Percentiles rank a stretch among this genome's conserved stretches.
These are phyloP conservation scores for Phoma sp. DNA, from an alignment of 2,329 filamentous ascomycete species.

Conservation along the genomic window DNA sequence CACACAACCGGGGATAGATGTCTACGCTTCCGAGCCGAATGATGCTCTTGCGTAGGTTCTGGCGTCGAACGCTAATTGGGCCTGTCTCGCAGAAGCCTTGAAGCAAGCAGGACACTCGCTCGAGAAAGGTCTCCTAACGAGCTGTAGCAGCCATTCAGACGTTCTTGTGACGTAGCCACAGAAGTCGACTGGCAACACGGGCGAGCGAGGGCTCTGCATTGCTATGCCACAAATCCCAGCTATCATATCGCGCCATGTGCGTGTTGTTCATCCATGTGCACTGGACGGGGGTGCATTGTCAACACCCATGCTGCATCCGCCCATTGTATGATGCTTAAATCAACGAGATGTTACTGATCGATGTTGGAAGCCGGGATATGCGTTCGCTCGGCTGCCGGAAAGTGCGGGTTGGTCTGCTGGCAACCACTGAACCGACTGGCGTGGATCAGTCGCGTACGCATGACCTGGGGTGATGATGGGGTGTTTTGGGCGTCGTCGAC, in stretches of 20 bases:
- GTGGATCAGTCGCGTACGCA: slow-evolving; percentile 26
- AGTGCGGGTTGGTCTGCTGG: neutral
- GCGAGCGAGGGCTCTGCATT: neutral
- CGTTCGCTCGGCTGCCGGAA: neutral
- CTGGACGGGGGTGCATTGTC: neutral
- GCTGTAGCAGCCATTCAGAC: neutral
- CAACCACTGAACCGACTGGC: slow-evolving; percentile 6
- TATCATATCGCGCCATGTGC: neutral
- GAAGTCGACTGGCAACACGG: neutral
- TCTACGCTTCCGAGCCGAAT: neutral
- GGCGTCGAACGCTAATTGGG: neutral
- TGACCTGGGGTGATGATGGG: slow-evolving; percentile 22
- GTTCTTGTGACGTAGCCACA: neutral
- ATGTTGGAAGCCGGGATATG: neutral
- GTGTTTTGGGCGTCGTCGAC: slow-evolving; percentile 23
- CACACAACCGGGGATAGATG: neutral
- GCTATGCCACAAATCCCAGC: neutral
- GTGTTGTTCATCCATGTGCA: neutral
- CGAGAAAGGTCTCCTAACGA: neutral
- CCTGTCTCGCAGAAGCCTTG: neutral
- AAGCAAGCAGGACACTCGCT: neutral
- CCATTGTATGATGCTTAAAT: neutral
- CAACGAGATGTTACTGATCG: neutral
- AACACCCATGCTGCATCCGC: neutral
- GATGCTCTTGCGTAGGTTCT: neutral